Evolutionary conservation across 2,329 filamentous ascomycete species (phyloP), one percentile per base, ranked within the genome.

Genomic region (Cladobotryum mycophilum): DNA sequence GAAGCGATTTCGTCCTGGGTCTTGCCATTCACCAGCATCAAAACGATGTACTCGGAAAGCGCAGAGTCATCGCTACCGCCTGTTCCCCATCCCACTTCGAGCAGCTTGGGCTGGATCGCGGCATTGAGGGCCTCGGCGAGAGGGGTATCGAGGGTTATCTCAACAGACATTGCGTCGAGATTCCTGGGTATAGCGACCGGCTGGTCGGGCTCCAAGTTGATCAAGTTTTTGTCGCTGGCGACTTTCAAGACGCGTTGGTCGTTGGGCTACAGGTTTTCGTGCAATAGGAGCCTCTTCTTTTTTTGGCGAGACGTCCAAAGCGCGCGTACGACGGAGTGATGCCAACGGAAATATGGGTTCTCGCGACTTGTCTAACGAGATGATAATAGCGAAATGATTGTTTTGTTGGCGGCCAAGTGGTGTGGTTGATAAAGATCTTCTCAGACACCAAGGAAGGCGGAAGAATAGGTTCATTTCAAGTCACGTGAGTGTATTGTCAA

Each of bases 11-110:
- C 86, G 46, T 91, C 84, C 66, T 95, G 86, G 4, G 87, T 90
- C 70, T 96, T 96, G 61, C 91, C 89, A 71, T 96, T 97, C 55
- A 89, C 89, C 33, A 99, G 81, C 92, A 97, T 96, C 56, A 97
- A 82, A 53, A 97, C 86, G 59, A 99, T 93, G 72, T 97, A 99
- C 72, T 99, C 93, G 53, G 90, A 86, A 53, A 99, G 81, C 36
- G 89, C 88, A 20, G 85, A 85, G 68, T 92, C 89, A 60, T 89
- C 86, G 50, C 73, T 72, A 55, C 85, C 87, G 59, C 86, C 86
- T 30, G 86, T 84, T 55, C 84, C 90, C 92, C 93, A 97, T 62
- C 91, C 92, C 58, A 91, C 85, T 71, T 99, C 92, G 53, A 89
- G 82, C 52, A 99, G 78, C 74, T 97, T 97, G 33, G 89, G 86